A percentile compares a stretch with the other conserved stretches of the same genome.
These are phyloP conservation scores for Cryptosporidium xiaoi DNA, from an alignment of 169 alveolate species.

Conservation along the genomic window DNA sequence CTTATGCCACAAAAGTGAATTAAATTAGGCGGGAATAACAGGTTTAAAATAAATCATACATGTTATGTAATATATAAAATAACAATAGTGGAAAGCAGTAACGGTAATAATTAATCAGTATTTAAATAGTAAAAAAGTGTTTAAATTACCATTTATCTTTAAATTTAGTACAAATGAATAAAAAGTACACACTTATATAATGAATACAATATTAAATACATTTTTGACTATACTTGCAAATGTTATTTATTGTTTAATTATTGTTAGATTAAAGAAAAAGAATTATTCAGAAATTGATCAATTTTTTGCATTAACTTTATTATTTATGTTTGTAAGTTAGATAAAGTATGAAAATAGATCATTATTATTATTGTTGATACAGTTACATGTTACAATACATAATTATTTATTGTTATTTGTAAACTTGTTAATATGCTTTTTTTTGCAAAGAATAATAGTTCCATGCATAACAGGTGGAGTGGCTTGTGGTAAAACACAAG, in stretches of 20 bases:
- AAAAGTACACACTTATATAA: background rate
- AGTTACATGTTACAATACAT: background rate
- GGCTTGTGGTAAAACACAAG: conserved; percentile 80
- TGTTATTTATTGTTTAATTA: background rate
- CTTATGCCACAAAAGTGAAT: too few relatives aligned
- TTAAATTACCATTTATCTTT: too few relatives aligned
- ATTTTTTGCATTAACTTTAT: background rate
- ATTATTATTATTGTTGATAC: background rate
- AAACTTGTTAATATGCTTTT: background rate
- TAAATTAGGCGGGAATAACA: too few relatives aligned
- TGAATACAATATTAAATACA: background rate
- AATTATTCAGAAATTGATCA: conserved; percentile 12
- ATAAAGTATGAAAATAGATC: background rate
- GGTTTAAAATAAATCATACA: too few relatives aligned
- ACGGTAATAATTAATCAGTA: too few relatives aligned
- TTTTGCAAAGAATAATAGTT: conserved; percentile 24
- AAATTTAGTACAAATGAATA: too few relatives aligned
- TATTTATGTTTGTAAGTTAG: background rate
- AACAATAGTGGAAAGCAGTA: too few relatives aligned
- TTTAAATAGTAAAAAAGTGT: too few relatives aligned
- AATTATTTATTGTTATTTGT: background rate
- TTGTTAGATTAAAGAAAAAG: background rate
- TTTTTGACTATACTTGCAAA: background rate
- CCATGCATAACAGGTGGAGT: conserved; percentile 81
- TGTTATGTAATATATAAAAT: too few relatives aligned